Base-by-base conservation (phyloP, 805 yeast species). In the Suhomyces canberraensis region DNA sequence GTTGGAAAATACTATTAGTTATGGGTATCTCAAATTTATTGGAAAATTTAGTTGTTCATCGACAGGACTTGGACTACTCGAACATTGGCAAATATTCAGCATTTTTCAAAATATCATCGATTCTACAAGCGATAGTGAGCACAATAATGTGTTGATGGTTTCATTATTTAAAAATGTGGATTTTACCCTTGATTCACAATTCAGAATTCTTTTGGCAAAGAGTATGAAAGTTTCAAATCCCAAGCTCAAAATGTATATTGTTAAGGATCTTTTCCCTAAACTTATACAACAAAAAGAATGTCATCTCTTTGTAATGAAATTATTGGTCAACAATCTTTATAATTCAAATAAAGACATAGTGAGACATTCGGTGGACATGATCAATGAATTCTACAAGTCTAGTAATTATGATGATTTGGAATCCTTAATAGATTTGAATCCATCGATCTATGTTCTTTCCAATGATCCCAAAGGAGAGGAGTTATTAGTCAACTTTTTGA, bases 21-120 rank as follows among this genome's bases (percentile, higher is more conserved):
- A 67, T 40, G 97, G 96, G 0, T 91, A 90, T 55, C 75, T 93
- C 44, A 74, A 76, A 40, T 75, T 91, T 52, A 59, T 93, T 8
- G 96, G 96, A 0, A 78, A 81, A 0, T 60, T 93, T 13, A 76
- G 89, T 3, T 61, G 71, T 2, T 70, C 75, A 25, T 53, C 62
- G 0, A 69, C 73, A 32, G 98, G 98, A 0, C 58, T 85, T 16
- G 69, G 69, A 29, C 67, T 91, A 47, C 55, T 93, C 40, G 84
- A 79, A 34, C 79, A 84, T 43, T 86, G 95, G 93, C 84, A 89
- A 48, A 73, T 91, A 41, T 86, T 87, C 60, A 89, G 82, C 39
- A 79, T 86, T 60, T 67, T 89, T 35, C 81, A 84, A 48, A 86
- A 86, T 48, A 75, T 89, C 36, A 69, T 84, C 13, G 73, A 73